Evolutionary conservation across 1,139 yeast genomes (phyloP).

Genomic region (Suhomyces bokatorum): DNA sequence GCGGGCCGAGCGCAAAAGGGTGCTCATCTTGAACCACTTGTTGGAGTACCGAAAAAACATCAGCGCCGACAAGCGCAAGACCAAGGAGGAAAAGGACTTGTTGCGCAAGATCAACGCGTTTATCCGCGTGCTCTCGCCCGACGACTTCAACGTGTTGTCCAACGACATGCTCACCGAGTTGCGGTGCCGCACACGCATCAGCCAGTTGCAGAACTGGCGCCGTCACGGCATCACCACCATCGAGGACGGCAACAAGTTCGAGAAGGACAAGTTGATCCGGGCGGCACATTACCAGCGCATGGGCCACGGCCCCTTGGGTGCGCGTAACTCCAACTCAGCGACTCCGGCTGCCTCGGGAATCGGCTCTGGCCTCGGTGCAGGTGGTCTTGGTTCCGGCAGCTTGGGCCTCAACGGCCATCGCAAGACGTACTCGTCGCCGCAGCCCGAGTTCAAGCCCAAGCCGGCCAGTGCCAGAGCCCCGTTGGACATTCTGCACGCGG

Average conservation of each 20-base stretch:
- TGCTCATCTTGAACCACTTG: constrained; percentile 71
- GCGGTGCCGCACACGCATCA: constrained; percentile 75
- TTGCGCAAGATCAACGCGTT: constrained; percentile 74
- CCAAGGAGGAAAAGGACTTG: constrained; percentile 87
- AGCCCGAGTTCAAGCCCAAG: constrained; percentile 45
- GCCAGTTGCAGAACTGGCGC: constrained; percentile 92
- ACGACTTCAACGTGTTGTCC: constrained; percentile 74
- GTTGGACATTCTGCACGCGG: constrained; percentile 76
- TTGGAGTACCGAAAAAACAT: constrained; percentile 83
- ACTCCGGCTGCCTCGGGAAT: constrained; percentile 11
- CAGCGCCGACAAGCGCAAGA: constrained; percentile 72
- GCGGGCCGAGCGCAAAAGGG: constrained; percentile 89
- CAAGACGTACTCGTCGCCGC: constrained; percentile 32
- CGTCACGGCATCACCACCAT: constrained; percentile 81
- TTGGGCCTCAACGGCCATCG: constrained; percentile 19
- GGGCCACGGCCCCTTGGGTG: constrained; percentile 45
- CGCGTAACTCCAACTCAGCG: constrained; percentile 23
- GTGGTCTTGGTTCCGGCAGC: constrained; percentile 2
- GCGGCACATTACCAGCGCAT: constrained; percentile 60
- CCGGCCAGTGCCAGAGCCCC: constrained; percentile 47
- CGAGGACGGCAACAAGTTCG: constrained; percentile 83
- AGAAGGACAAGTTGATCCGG: constrained; percentile 76
- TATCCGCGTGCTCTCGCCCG: constrained; percentile 76
- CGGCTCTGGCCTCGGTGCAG: constrained; percentile 8
- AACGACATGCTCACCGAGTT: constrained; percentile 76